phyloP scores from a whole-genome alignment of 2,329 filamentous ascomycete genomes.

The Nannizziopsis barbatae region DNA sequence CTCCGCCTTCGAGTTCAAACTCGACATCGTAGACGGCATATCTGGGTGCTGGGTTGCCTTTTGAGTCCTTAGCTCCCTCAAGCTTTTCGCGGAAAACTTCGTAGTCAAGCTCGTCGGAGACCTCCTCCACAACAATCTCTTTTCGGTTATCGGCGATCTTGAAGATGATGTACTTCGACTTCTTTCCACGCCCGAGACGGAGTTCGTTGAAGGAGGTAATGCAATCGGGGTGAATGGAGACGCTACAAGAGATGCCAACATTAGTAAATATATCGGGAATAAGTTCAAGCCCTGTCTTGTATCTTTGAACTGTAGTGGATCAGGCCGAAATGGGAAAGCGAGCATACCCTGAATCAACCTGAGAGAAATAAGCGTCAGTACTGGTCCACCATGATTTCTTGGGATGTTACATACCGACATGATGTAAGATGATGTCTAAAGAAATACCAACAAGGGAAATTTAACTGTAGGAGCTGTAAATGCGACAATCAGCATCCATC shows the following conservation, averaged over 20 bases:
- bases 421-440: slow-evolving; percentile 1
- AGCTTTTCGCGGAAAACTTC: slow-evolving; percentile 40
- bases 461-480: not conserved
- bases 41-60: slow-evolving; percentile 36
- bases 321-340: not conserved
- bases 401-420: slow-evolving; percentile 6
- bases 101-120: slow-evolving; percentile 36
- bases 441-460: not conserved
- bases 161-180: slow-evolving; percentile 41
- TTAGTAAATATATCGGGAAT: not conserved
- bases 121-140: slow-evolving; percentile 39
- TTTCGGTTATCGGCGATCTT: slow-evolving; percentile 43
- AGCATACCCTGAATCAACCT: slow-evolving; percentile 15
- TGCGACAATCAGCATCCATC: not conserved
- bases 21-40: slow-evolving; percentile 43
- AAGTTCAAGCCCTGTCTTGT: not conserved
- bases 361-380: not conserved
- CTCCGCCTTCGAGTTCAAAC: slow-evolving; percentile 38
- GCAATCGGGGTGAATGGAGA: slow-evolving; percentile 39
- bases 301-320: not conserved
- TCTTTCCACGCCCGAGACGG: slow-evolving; percentile 35
- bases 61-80: slow-evolving; percentile 31
- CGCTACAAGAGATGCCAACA: slow-evolving; percentile 22
- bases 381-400: not conserved
- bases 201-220: slow-evolving; percentile 38